phyloP scores from a whole-genome alignment of 495 filamentous ascomycete species.

The Penicillium diatomitis region DNA sequence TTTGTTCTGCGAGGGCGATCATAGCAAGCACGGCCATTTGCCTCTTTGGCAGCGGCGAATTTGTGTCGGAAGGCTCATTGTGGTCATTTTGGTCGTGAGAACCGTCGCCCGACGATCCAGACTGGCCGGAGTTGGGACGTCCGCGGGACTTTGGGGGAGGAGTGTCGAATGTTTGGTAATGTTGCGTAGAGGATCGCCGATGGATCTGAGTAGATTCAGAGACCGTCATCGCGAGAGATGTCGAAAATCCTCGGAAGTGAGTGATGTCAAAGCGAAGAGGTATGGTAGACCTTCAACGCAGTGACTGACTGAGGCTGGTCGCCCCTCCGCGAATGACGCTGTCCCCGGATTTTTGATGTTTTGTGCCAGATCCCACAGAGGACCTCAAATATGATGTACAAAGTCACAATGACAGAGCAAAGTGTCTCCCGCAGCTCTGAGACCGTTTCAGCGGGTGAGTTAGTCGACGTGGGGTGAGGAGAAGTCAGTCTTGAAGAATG shows the following conservation, averaged over 20 bases:
- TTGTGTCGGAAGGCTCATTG: slow-evolving; percentile 14
- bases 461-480: neutral
- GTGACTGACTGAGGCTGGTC: slow-evolving; percentile 7
- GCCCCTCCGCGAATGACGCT: slow-evolving; percentile 2
- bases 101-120: slow-evolving; percentile 29
- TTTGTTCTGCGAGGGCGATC: slow-evolving; percentile 88
- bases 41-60: slow-evolving; percentile 67
- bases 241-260: neutral
- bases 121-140: slow-evolving; percentile 43
- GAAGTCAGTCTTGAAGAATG: neutral
- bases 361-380: neutral
- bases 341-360: slow-evolving; percentile 1
- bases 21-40: slow-evolving; percentile 81
- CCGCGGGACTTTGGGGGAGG: slow-evolving; percentile 74
- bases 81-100: slow-evolving; percentile 18
- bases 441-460: neutral
- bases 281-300: slow-evolving; percentile 1
- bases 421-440: neutral
- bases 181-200: slow-evolving; percentile 58
- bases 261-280: neutral
- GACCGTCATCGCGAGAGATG: slow-evolving; percentile 15
- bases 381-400: neutral
- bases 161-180: slow-evolving; percentile 94
- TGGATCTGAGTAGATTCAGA: slow-evolving; percentile 36
- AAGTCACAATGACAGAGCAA: neutral